Base-by-base conservation (phyloP, 495 filamentous ascomycete species). In the Filosporella fistucella region DNA sequence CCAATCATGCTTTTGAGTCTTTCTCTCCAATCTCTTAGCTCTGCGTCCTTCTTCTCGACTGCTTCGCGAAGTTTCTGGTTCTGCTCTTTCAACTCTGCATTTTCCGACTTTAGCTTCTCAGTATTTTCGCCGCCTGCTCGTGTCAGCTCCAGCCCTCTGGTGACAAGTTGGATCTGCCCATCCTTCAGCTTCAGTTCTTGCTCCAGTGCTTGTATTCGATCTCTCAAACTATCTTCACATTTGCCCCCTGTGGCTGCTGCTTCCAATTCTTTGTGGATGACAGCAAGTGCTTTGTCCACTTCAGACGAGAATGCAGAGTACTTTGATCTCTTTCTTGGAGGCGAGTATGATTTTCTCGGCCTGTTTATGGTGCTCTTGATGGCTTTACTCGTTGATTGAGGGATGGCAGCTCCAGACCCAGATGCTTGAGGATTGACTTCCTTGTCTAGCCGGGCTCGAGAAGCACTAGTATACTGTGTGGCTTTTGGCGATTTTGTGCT, bases 251-350 rank as follows among this genome's bases (percentile, higher is more conserved):
- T 22, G 14, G 52, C 42, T 1, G 47, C 52, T 9, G 35, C 38
- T 30, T 54, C 52, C 17, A 55, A 38, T 38, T 55, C 52, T 36
- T 33, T 39, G 16, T 55, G 46, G 14, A 55, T 46, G 11, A 50
- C 46, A n/a, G 25, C 3, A 14, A 55, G 30, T 6, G 52, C 52
- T 25, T 51, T 46, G n/a, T 55, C 52, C 17, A 55, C 47, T 17
- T 46, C 36, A 13, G 30, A 28, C 0, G 52, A 50, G 22, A 55
- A 42, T 10, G 26, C 17, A 6, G 42, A 50, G 30, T 55, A 55
- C 23, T 51, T 51, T 1, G 52, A 55, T 21, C 48, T 39, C 16
- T 50, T 55, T 11, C 35, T 16, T 2, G 52, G 52, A 13, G 52
- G 47, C 13, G 51, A 54, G 14, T 43, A 30, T 11, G 24, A 40